phyloP scores from a whole-genome alignment of 495 filamentous ascomycete species.

The Talaromyces trachyspermus region DNA sequence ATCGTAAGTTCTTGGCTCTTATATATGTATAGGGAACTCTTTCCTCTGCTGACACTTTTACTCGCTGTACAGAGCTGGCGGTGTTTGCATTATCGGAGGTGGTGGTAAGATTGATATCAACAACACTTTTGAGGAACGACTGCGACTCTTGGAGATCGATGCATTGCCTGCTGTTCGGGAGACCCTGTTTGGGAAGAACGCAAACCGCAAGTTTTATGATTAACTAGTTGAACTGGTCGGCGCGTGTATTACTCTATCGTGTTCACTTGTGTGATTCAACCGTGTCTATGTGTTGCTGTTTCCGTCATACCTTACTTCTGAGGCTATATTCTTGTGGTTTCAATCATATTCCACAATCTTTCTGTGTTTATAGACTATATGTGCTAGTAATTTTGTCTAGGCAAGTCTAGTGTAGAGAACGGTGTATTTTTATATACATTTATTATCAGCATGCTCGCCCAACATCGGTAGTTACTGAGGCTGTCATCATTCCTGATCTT shows the following conservation, averaged over 20 bases:
- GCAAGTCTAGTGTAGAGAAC: too few relatives aligned
- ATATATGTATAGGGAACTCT: neutral
- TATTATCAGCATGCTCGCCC: too few relatives aligned
- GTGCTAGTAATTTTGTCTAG: too few relatives aligned
- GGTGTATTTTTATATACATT: too few relatives aligned
- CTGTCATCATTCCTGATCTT: too few relatives aligned
- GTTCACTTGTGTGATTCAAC: neutral
- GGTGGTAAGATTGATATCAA: conserved; percentile 96
- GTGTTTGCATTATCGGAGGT: conserved; percentile 69
- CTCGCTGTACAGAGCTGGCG: conserved; percentile 60
- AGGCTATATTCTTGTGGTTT: too few relatives aligned
- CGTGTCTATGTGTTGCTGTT: neutral
- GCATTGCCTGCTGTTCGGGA: conserved; percentile 79
- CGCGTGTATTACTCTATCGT: neutral
- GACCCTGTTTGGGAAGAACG: conserved; percentile 84
- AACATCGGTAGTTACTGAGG: too few relatives aligned
- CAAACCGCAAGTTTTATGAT: conserved; percentile 89
- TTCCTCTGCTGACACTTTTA: conserved; percentile 3
- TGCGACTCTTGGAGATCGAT: conserved; percentile 75
- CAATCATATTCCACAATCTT: too few relatives aligned
- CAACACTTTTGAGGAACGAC: conserved; percentile 91
- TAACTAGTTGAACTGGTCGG: conserved; percentile 33
- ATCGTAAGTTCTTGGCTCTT: conserved; percentile 55
- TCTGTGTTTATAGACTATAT: too few relatives aligned
- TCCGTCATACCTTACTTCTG: too few relatives aligned